phyloP scores from a whole-genome alignment of 2,329 filamentous ascomycete species.

The Aureobasidium sp. region DNA sequence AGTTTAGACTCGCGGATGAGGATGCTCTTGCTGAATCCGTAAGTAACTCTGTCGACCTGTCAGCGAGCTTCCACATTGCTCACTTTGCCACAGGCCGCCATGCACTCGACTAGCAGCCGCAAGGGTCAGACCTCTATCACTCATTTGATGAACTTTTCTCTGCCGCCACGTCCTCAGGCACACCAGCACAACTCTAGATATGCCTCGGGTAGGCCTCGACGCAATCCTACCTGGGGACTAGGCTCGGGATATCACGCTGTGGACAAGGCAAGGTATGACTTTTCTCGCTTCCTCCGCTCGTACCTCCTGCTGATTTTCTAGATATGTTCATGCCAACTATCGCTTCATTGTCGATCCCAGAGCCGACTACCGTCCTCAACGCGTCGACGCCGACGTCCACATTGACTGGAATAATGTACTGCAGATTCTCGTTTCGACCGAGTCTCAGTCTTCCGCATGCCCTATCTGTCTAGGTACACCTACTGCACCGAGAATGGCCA shows the following conservation, averaged over 20 bases:
- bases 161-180: constrained; percentile 65
- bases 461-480: constrained; percentile 92
- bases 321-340: constrained; percentile 93
- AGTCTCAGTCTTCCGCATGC: constrained; percentile 82
- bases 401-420: constrained; percentile 86
- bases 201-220: constrained; percentile 37
- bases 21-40: constrained; percentile 80
- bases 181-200: constrained; percentile 33
- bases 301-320: constrained; percentile 27
- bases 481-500: constrained; percentile 91
- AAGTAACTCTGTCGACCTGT: constrained; percentile 30
- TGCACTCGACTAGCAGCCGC: constrained; percentile 59
- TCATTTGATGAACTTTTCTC: constrained; percentile 85
- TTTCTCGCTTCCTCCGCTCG: not conserved
- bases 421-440: constrained; percentile 82
- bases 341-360: constrained; percentile 87
- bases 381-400: constrained; percentile 78
- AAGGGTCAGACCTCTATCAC: constrained; percentile 96
- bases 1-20: constrained; percentile 69
- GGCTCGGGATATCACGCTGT: constrained; percentile 84
- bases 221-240: constrained; percentile 73
- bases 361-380: constrained; percentile 71
- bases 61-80: constrained; percentile 20
- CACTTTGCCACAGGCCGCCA: constrained; percentile 44
- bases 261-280: constrained; percentile 73